These are phyloP conservation scores for Hypoxylon sp. DNA, from an alignment of 2,329 filamentous ascomycete genomes.

Conservation along the genomic window DNA sequence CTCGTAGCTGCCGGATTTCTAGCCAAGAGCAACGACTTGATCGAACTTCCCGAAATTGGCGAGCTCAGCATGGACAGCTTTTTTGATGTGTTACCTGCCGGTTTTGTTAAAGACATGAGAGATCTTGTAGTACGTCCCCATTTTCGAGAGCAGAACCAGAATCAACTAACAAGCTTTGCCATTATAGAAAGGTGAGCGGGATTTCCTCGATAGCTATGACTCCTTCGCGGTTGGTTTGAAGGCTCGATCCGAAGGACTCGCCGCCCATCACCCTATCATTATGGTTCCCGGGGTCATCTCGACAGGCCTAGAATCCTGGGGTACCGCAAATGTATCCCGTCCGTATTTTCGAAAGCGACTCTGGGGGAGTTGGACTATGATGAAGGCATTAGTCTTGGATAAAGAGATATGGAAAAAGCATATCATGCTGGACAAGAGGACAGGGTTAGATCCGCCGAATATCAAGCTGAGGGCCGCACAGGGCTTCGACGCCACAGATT, in stretches of 20 bases:
- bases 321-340: constrained; percentile 84
- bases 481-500: constrained; percentile 97
- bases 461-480: constrained; percentile 94
- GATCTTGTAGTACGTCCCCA: constrained; percentile 78
- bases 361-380: constrained; percentile 99
- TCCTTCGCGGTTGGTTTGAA: constrained; percentile 92
- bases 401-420: constrained; percentile 96
- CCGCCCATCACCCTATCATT: constrained; percentile 87
- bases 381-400: constrained; percentile 91
- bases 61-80: constrained; percentile 87
- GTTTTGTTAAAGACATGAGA: constrained; percentile 85
- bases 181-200: constrained; percentile 81
- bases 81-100: constrained; percentile 87
- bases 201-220: constrained; percentile 87
- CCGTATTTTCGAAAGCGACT: constrained; percentile 94
- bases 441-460: constrained; percentile 88
- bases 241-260: constrained; percentile 82
- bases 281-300: constrained; percentile 99
- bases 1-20: constrained; percentile 91
- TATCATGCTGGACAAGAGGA: constrained; percentile 94
- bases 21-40: constrained; percentile 88
- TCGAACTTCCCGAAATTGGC: constrained; percentile 77
- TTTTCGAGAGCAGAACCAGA: constrained; percentile 9
- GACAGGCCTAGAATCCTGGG: constrained; percentile 96
- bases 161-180: constrained; percentile 35